Evolutionary conservation across 148 eudicot genomes (phyloP), one percentile per base, ranked within the genome.

Genomic region (Mesembryanthemum crystallinum): DNA sequence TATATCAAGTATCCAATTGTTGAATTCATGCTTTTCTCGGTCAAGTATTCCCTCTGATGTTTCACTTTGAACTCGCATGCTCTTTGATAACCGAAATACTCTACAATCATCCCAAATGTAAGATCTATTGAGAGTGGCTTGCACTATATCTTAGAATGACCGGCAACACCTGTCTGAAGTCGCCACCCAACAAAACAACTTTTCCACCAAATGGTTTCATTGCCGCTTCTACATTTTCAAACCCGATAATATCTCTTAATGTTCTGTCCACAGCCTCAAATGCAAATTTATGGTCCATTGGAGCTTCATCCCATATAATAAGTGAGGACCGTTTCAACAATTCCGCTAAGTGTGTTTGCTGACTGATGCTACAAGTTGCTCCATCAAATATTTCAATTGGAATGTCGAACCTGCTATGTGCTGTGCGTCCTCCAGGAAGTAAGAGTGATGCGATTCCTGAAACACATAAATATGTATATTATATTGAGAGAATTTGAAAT

Each of bases 1-100:
- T 1, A 76, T 59, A 25, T 69, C 47, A 3, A 39, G 29, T 3
- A 69, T 43, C 79, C 73, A 76, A 30, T 76, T 69, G 57, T 49
- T 57, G 58, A 69, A 76, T 7, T n/a, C 6, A 39, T 5, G 8
- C 0, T 8, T 24, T 12, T 14, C 13, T 5, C 3, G 21, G 3
- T n/a, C 42, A 11, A 9, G 25, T 21, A 6, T 37, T 0, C 49
- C 57, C 18, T 25, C 20, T 33, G 25, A 14, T 0, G 7, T 11
- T 1, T 18, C 37, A 3, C 57, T 28, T 32, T 14, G 23, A 0
- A 69, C 14, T 0, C 69, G 24, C 79, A 69, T 77, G 17, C 69
- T 77, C 15, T 63, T 54, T 10, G 39, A 9, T 5, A 62, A 25
- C 11, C 12, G 27, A 3, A 27, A 27, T 1, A 68, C 33, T 24